Base-by-base conservation (phyloP, 2,329 filamentous ascomycete genomes). In the Fusarium musae region DNA sequence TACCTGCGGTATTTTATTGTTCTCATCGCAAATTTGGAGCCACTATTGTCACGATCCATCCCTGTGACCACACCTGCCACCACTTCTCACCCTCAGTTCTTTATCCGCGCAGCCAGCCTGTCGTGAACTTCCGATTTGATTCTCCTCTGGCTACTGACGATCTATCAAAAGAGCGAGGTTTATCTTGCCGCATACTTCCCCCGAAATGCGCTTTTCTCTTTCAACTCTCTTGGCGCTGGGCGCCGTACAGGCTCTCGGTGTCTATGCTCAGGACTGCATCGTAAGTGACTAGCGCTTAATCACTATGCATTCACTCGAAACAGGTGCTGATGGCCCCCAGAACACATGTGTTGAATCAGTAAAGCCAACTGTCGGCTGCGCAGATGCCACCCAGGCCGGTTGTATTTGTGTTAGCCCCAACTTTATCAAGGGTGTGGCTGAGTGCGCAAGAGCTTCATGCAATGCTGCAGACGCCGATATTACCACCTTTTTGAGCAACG, bases 361-460 rank as follows among this genome's bases (percentile, higher is more conserved):
- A 19, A 63, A 68, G 11, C 66, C 69, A 36, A 61, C 63, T 40
- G 63, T 65, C 21, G 47, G 58, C 15, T 83, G 81, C 44, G 42
- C 50, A n/a, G 78, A 71, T 65, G 79, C 79, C 39, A 73, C 76
- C 46, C 75, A 82, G 34, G 76, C 77, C 26, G 73, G 78, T 21
- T 87, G 86, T 68, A 79, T 87, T 21, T 87, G 86, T 70, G 74
- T 68, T 34, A 81, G 81, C 16, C 59, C 77, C 2, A 75, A 75
- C 26, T 84, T 84, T 59, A 52, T 75, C 34, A 75, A 75, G 61
- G 83, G 82, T n/a, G 79, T 86, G 52, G 75, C 78, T 28, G 84
- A 86, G 54, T 87, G 85, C 64, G 80, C 83, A 39, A 77, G 74
- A 49, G 75, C 59, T 28, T 23, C 19, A 15, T 81, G 79, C 66